A percentile compares a stretch with the other conserved stretches of the same genome.
Conservation (phyloP, 176 grass and related monocot species). For the Eragrostis curvula region DNA sequence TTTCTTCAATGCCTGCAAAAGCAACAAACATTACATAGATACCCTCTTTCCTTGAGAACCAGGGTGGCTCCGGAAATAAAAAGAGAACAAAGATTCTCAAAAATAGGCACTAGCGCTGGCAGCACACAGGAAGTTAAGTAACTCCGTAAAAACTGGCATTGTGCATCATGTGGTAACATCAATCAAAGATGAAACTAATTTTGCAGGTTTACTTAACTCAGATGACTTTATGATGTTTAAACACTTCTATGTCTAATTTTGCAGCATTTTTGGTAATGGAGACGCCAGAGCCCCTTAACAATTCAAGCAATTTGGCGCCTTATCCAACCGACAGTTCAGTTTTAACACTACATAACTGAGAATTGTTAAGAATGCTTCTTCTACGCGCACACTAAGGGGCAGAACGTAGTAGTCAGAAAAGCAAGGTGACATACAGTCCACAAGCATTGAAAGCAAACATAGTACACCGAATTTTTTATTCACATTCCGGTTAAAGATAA, state of each 20-base stretch:
- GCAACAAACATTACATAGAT: slow-evolving; percentile 27
- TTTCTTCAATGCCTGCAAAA: slow-evolving; percentile 57
- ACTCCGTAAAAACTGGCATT: not conserved
- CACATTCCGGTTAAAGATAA: no score
- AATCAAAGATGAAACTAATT: not conserved
- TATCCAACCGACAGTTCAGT: not conserved
- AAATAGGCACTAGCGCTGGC: not conserved
- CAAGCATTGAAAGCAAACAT: not conserved
- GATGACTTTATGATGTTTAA: not conserved
- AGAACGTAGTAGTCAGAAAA: not conserved
- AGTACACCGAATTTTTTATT: no score
- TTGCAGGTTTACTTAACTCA: not conserved
- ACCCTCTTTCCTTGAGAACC: slow-evolving; percentile 8
- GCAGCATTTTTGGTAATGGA: not conserved
- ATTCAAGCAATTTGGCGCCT: not conserved
- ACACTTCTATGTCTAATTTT: not conserved
- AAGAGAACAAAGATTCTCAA: not conserved
- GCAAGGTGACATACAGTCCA: not conserved
- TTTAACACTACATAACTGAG: not conserved
- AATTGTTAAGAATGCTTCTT: not conserved
- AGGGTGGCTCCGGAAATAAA: not conserved
- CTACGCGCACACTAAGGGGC: not conserved
- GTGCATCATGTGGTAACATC: not conserved
- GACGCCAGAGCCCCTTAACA: not conserved
- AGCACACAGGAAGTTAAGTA: not conserved